Evolutionary conservation across 306 rosid species (phyloP), one percentile per base, ranked within the genome.

Genomic region (Castanea mollissima): DNA sequence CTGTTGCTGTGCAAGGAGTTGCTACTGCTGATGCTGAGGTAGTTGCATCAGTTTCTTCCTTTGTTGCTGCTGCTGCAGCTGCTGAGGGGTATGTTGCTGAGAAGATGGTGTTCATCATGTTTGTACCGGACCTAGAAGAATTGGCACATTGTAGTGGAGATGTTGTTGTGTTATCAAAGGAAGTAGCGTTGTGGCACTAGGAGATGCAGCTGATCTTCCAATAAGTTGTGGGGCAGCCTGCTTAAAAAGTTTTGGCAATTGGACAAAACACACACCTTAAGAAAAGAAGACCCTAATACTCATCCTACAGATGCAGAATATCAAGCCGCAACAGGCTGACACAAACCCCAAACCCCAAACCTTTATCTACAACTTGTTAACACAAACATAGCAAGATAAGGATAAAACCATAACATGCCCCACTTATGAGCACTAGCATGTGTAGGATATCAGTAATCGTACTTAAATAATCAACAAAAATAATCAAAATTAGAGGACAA

Each of bases 121-220:
- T 92, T 67, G 97, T 54, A 72, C 89, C 78, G 76, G 98, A 92
- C 85, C 97, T 90, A 23, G 98, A 97, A 44, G 98, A 94, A 86
- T 94, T 94, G 67, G 98, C 98, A 86, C 88, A 94, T 38, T 94
- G 95, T 71, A 92, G 76, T 6, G 98, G 97, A 35, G 98, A 92
- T 4, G 94, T 87, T 31, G 98, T 80, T 46, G 92, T 84, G 79
- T 84, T 90, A 65, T 94, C 98, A 78, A 92, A 94, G 81, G 90
- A 86, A 76, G 97, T 75, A 54, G 92, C 77, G 83, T 89, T 11
- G 91, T 77, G 77, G 89, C 88, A 76, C 92, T 91, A 84, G 98
- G 97, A 75, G 97, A 94, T 55, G 97, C 94, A 74, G 90, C 95
- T 23, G 98, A 85, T 86, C 98, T 94, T 88, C 92, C 97, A 86